Evolutionary conservation across 2,329 filamentous ascomycete species (phyloP), one percentile per base, ranked within the genome.

Genomic region (Aspergillus ustus): DNA sequence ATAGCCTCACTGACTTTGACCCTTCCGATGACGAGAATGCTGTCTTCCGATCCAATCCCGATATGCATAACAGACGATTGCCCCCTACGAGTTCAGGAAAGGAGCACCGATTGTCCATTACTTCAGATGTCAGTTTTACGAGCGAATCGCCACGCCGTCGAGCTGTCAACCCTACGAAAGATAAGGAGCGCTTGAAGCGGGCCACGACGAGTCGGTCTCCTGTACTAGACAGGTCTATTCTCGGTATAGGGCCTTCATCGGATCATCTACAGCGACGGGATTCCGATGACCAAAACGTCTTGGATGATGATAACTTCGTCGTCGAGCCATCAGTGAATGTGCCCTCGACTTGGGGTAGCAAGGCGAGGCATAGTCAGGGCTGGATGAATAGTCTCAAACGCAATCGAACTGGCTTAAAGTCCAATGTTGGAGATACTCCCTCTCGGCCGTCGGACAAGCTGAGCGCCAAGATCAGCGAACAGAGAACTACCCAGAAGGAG

Each of bases 121-220:
- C 66, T 17, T 69, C 72, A 1, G 75, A 75, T 52, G 68, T 74
- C 31, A 73, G 72, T 57, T 77, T 77, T 49, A 70, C 70, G 7
- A 73, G 77, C 48, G 68, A 74, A 15, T 70, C 73, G 19, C 66
- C 75, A 5, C 76, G 73, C 51, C 75, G 71, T 34, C 75, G 70
- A 37, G 63, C 73, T 20, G 68, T 72, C 20, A 74, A 79, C 37
- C 75, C 76, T 57, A 69, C 73, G 28, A 67, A 72, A 53, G 78
- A 81, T 56, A 75, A 76, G 63, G 70, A 72, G 63, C 75, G 78
- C 37, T 67, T 81, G 29, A 72, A 71, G 65, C 73, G 74, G 25
- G 78, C 73, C 20, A 78, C 77, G 7, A 67, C 72, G 31, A 76
- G 70, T 63, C 73, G 72, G 25, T 77, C 76, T 2, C 77, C 78